A percentile compares a stretch with the other conserved stretches of the same genome.
These are phyloP conservation scores for Cardamine occulta DNA, from an alignment of 345 rosid species.

Conservation along the genomic window DNA sequence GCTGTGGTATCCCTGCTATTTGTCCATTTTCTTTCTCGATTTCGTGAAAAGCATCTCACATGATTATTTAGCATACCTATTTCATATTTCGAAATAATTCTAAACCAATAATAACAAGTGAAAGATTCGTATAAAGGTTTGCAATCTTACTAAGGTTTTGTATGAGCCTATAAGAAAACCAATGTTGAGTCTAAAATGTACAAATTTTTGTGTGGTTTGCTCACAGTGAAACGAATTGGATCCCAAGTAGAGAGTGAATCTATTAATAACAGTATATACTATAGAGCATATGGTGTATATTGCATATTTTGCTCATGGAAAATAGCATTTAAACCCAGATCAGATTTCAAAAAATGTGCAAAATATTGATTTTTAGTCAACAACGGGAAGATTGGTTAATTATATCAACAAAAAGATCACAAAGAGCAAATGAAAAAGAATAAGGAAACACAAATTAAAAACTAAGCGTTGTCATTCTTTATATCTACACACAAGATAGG, in stretches of 20 bases:
- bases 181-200: neutral
- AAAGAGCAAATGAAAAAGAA: slow-evolving; percentile 5
- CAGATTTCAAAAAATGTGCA: slow-evolving; percentile 9
- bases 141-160: neutral
- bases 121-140: neutral
- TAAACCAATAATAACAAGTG: neutral
- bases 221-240: neutral
- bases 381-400: slow-evolving; percentile 30
- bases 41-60: neutral
- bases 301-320: neutral
- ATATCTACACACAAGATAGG: slow-evolving; percentile 17
- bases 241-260: neutral
- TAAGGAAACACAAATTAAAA: neutral
- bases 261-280: neutral
- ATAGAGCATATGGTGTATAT: neutral
- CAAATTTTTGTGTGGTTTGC: neutral
- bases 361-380: neutral
- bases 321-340: neutral
- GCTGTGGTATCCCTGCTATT: neutral
- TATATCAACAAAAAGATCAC: slow-evolving; percentile 1
- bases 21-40: neutral
- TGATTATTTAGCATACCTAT: neutral
- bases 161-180: neutral
- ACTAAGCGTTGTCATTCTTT: slow-evolving; percentile 31
- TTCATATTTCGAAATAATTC: neutral